These are phyloP conservation scores for Parsonsia alboflavescens DNA, from an alignment of 257 asterid genomes.

Conservation along the genomic window DNA sequence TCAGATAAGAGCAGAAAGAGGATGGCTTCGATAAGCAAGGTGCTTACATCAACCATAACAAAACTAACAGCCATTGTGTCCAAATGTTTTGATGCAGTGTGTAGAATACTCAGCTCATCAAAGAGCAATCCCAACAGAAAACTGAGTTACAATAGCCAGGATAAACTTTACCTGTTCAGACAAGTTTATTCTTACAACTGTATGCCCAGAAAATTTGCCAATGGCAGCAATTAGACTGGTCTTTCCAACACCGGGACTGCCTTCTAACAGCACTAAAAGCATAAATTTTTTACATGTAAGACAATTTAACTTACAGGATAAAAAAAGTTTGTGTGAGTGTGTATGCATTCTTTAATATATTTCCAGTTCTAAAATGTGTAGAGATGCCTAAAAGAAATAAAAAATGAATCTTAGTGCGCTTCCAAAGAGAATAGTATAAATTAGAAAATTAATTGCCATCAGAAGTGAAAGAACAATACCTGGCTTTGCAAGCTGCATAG, in stretches of 20 bases:
- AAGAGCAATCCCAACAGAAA: background rate
- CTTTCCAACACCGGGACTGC: conserved; percentile 99
- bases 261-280: conserved; percentile 78
- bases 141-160: background rate
- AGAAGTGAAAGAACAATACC: conserved; percentile 42
- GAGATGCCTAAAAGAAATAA: background rate
- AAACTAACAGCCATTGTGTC: background rate
- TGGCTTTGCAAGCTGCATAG: conserved; percentile 95
- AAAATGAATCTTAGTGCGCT: background rate
- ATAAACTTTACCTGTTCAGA: conserved; percentile 79
- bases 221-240: conserved; percentile 86
- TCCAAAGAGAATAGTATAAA: background rate
- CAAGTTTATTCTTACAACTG: conserved; percentile 87
- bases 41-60: background rate
- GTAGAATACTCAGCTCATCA: background rate
- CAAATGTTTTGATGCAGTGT: background rate
- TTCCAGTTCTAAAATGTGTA: background rate
- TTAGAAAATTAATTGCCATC: background rate
- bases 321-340: no score
- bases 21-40: background rate
- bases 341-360: background rate
- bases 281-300: conserved; percentile 31
- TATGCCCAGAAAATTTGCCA: conserved; percentile 87
- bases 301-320: conserved; percentile 3
- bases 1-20: conserved; percentile 8